Conservation (phyloP, 768 basidiomycete species). For the Russula griseocarnosa region DNA sequence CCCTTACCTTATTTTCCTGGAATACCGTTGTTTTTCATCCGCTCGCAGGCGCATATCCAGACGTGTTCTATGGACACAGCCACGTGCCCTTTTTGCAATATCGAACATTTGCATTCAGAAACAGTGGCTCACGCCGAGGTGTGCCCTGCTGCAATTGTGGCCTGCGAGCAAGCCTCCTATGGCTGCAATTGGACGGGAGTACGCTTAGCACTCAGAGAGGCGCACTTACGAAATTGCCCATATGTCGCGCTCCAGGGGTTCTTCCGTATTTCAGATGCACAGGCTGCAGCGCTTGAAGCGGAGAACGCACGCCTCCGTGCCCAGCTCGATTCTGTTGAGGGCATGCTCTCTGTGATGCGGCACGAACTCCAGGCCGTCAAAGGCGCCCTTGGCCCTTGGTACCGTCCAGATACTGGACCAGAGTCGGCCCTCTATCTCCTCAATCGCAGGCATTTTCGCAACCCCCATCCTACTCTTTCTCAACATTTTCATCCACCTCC, state of each 20-base stretch:
- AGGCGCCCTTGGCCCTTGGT: conserved; percentile 65
- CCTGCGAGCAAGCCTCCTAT: conserved; percentile 45
- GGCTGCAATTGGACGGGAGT: conserved; percentile 56
- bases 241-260: conserved; percentile 63
- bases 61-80: conserved; percentile 39
- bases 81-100: conserved; percentile 42
- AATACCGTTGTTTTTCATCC: not conserved
- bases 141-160: conserved; percentile 41
- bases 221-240: conserved; percentile 46
- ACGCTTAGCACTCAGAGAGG: conserved; percentile 35
- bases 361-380: conserved; percentile 56
- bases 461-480: not conserved
- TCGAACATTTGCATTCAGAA: conserved; percentile 37
- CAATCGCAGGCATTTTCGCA: not conserved
- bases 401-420: conserved; percentile 35
- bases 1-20: conserved; percentile 26
- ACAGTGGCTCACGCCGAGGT: conserved; percentile 36
- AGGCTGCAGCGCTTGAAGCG: conserved; percentile 43
- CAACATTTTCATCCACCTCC: conserved; percentile 5
- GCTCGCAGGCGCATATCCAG: conserved; percentile 33
- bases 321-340: conserved; percentile 57
- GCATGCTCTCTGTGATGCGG: conserved; percentile 45
- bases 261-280: conserved; percentile 41
- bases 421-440: not conserved
- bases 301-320: conserved; percentile 65